Evolutionary conservation across 805 yeast species (phyloP).

Genomic region (Yamadazyma kitorensis): DNA sequence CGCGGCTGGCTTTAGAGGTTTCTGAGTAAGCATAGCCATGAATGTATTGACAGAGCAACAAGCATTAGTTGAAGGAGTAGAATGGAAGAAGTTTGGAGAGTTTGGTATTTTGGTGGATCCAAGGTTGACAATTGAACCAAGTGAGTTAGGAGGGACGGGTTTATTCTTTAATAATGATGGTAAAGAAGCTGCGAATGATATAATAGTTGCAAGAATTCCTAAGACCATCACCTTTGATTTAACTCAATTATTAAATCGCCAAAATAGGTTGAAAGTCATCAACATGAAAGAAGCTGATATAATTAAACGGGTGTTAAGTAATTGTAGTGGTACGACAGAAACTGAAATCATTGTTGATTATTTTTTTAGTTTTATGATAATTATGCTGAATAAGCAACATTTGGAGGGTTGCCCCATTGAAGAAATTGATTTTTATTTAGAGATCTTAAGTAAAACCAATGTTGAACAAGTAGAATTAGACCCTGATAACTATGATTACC

Average conservation of each 20-base stretch:
- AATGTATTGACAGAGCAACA: no score
- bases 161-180: slow-evolving; percentile 17
- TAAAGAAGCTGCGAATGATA: slow-evolving; percentile 4
- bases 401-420: slow-evolving; percentile 5
- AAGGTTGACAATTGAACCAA: slow-evolving; percentile 15
- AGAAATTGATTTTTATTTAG: slow-evolving; percentile 16
- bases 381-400: slow-evolving; percentile 7
- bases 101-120: slow-evolving; percentile 16
- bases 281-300: slow-evolving; percentile 20
- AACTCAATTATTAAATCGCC: slow-evolving; percentile 15
- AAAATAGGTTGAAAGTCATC: slow-evolving; percentile 16
- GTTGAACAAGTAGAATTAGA: slow-evolving; percentile 7
- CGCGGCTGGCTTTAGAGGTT: no score
- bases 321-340: slow-evolving; percentile 24
- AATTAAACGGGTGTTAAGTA: slow-evolving; percentile 18
- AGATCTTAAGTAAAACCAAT: slow-evolving; percentile 18
- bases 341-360: slow-evolving; percentile 26
- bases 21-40: no score
- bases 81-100: slow-evolving; percentile 11
- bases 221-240: slow-evolving; percentile 18
- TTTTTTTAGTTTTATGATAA: slow-evolving; percentile 21
- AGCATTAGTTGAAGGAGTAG: slow-evolving; percentile 2
- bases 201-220: slow-evolving; percentile 22
- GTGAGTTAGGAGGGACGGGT: slow-evolving; percentile 33
- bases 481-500: slow-evolving; percentile 6